A percentile compares a stretch with the other conserved stretches of the same genome.
These are phyloP conservation scores for Podaxis rugospora DNA, from an alignment of 768 basidiomycete species.

Conservation along the genomic window DNA sequence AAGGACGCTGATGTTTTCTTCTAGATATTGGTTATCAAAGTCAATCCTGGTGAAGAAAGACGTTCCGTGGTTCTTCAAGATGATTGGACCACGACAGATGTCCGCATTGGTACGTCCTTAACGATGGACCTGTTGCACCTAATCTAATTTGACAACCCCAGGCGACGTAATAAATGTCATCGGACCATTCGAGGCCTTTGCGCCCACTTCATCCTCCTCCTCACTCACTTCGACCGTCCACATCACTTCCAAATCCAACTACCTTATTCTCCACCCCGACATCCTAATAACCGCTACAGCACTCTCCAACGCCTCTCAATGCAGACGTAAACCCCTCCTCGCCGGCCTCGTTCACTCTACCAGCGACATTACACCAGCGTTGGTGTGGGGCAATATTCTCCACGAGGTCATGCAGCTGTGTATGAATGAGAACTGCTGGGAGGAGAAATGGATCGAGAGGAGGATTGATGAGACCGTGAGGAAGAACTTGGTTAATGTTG, in stretches of 20 bases:
- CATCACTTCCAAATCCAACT: constrained; percentile 59
- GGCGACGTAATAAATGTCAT: constrained; percentile 83
- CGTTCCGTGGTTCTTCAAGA: constrained; percentile 62
- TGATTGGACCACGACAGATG: constrained; percentile 70
- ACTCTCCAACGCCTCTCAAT: constrained; percentile 78
- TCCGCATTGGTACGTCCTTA: constrained; percentile 48
- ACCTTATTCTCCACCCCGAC: constrained; percentile 90
- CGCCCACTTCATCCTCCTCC: constrained; percentile 29
- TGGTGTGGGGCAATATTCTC: constrained; percentile 90
- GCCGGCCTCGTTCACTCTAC: constrained; percentile 55
- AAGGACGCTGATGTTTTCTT: not conserved
- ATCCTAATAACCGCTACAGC: constrained; percentile 87
- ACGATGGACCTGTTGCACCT: not conserved
- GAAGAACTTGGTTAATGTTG: constrained; percentile 53
- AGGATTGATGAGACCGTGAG: constrained; percentile 53
- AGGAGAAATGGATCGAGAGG: constrained; percentile 53
- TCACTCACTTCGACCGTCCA: constrained; percentile 37
- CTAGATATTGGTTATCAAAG: constrained; percentile 49
- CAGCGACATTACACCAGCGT: constrained; percentile 57
- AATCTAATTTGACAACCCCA: constrained; percentile 20
- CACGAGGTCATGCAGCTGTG: constrained; percentile 90
- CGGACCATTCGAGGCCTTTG: constrained; percentile 33
- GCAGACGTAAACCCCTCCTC: constrained; percentile 84
- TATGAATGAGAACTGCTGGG: constrained; percentile 58
- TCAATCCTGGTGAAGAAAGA: constrained; percentile 31